Evolutionary conservation across 129 eudicot genomes (phyloP).

Genomic region (Artemisia argyi): DNA sequence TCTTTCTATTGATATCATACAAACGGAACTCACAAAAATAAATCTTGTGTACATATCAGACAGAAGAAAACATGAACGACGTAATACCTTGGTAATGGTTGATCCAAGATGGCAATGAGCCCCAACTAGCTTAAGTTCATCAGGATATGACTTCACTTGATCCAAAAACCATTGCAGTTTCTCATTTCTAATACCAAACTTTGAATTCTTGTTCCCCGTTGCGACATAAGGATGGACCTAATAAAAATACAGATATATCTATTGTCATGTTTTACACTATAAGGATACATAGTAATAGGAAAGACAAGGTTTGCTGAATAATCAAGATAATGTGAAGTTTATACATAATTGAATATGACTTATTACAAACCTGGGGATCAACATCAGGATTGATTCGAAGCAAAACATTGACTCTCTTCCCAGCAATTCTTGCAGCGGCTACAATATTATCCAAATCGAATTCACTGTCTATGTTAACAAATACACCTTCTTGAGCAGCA

Average conservation of each 20-base stretch:
- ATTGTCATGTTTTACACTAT: background rate
- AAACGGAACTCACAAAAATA: conserved; percentile 6
- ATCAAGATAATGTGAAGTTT: background rate
- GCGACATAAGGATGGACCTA: conserved; percentile 99
- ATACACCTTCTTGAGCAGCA: conserved; percentile 93
- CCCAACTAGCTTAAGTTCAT: conserved; percentile 90
- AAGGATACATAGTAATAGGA: background rate
- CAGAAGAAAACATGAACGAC: background rate
- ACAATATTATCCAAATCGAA: conserved; percentile 96
- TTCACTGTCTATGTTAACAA: conserved; percentile 90
- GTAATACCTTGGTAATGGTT: conserved; percentile 86
- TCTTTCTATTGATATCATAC: background rate
- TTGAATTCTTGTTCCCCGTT: conserved; percentile 94
- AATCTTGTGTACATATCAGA: background rate
- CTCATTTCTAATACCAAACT: conserved; percentile 96
- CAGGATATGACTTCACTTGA: conserved; percentile 93
- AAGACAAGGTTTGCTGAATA: too few relatives aligned
- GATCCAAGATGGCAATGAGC: conserved; percentile 99
- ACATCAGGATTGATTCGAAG: conserved; percentile 98
- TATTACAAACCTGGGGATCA: conserved; percentile 85
- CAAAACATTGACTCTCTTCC: conserved; percentile 88
- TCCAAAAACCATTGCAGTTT: conserved; percentile 97
- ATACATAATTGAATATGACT: background rate
- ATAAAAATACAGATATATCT: background rate
- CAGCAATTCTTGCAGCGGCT: conserved; percentile 84